Evolutionary conservation across 1,284 basidiomycete species (phyloP).

Genomic region (Cystobasidium sp.): DNA sequence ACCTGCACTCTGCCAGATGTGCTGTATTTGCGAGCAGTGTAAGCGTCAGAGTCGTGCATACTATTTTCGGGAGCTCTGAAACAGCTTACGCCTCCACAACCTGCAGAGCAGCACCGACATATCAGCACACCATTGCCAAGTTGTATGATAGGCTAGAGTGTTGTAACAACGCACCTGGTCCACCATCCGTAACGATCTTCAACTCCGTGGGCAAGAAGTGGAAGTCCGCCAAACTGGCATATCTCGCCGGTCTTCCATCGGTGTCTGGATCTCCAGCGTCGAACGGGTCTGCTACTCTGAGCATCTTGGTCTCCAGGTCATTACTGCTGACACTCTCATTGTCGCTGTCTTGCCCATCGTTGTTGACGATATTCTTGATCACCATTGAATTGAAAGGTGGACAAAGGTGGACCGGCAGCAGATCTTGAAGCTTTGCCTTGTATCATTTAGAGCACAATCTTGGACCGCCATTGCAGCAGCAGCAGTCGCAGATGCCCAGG

Average conservation of each 20-base stretch:
- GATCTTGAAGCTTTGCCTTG: background rate
- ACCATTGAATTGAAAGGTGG: background rate
- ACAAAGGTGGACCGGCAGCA: background rate
- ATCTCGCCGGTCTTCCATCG: slow-evolving; percentile 19
- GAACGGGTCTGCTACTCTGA: slow-evolving; percentile 28
- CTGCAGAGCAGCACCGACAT: slow-evolving; percentile 2
- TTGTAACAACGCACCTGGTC: slow-evolving; percentile 25
- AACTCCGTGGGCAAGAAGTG: slow-evolving; percentile 30
- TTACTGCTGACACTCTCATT: slow-evolving; percentile 8
- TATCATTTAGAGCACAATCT: background rate
- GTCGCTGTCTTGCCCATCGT: background rate
- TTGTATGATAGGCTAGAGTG: too few relatives aligned
- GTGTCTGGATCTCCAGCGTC: slow-evolving; percentile 21
- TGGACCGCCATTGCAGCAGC: background rate
- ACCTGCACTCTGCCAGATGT: slow-evolving; percentile 42
- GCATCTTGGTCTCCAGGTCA: slow-evolving; percentile 18
- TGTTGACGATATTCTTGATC: background rate
- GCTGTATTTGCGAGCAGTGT: background rate
- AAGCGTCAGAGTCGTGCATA: slow-evolving; percentile 1
- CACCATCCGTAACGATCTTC: slow-evolving; percentile 29
- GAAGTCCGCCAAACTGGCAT: slow-evolving; percentile 38
- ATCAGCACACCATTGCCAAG: background rate
- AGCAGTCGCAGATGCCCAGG: background rate
- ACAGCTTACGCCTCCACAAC: slow-evolving; percentile 38
- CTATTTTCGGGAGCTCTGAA: background rate